These are phyloP conservation scores for Xylaria intraflava DNA, from an alignment of 495 filamentous ascomycete species.

Conservation along the genomic window DNA sequence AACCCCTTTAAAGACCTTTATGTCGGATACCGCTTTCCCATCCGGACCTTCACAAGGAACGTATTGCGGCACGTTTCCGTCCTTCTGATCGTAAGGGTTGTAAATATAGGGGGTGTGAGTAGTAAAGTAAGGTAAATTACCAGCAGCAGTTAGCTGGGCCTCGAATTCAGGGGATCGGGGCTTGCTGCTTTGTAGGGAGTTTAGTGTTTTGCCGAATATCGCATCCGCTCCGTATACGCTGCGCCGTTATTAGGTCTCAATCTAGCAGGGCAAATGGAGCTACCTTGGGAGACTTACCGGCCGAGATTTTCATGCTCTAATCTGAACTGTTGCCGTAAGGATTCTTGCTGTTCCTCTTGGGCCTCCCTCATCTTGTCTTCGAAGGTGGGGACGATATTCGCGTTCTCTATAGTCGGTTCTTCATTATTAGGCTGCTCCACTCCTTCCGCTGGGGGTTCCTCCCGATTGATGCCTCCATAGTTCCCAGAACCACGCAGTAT, in stretches of 20 bases:
- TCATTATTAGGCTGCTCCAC: neutral
- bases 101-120: slow-evolving; percentile 32
- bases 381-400: slow-evolving; percentile 5
- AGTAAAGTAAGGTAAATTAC: slow-evolving; percentile 22
- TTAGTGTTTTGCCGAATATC: slow-evolving; percentile 44
- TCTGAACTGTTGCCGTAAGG: slow-evolving; percentile 33
- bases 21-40: slow-evolving; percentile 27
- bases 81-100: slow-evolving; percentile 45
- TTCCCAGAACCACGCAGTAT: slow-evolving; percentile 15
- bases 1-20: slow-evolving; percentile 51
- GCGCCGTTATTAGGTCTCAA: slow-evolving; percentile 1
- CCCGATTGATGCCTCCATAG: neutral
- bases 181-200: slow-evolving; percentile 29
- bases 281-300: slow-evolving; percentile 25
- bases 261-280: neutral
- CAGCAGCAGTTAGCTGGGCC: slow-evolving; percentile 18
- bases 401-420: neutral
- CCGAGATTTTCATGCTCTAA: slow-evolving; percentile 32
- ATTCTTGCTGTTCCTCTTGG: slow-evolving; percentile 22
- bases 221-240: slow-evolving; percentile 29
- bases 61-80: slow-evolving; percentile 20
- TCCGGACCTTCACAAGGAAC: slow-evolving; percentile 33
- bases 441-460: neutral
- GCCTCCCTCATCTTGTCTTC: slow-evolving; percentile 22
- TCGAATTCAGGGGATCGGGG: slow-evolving; percentile 18